Conservation (phyloP, 306 rosid genomes). For the Gastrolobium bilobum region DNA sequence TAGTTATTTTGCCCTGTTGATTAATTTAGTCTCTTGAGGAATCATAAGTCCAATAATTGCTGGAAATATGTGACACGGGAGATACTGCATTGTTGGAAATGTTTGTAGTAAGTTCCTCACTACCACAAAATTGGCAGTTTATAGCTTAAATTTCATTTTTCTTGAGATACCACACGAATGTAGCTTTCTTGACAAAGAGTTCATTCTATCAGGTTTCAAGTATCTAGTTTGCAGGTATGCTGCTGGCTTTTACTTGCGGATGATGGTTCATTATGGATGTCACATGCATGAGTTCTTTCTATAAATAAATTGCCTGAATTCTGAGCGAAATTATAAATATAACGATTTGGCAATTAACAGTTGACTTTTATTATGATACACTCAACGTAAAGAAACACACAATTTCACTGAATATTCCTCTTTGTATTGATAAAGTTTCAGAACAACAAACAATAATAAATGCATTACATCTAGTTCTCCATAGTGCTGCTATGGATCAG, state of each 20-base stretch:
- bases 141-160: conserved; percentile 26
- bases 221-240: conserved; percentile 5
- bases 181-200: conserved; percentile 24
- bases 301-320: conserved; percentile 21
- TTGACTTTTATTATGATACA: neutral
- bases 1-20: conserved; percentile 29
- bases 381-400: too few species aligned
- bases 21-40: conserved; percentile 29
- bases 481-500: too few species aligned
- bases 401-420: too few species aligned
- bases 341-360: neutral
- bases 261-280: conserved; percentile 16
- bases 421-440: too few species aligned
- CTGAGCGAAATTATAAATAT: neutral
- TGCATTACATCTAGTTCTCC: too few species aligned
- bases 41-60: conserved; percentile 36
- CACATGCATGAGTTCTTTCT: conserved; percentile 18
- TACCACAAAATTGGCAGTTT: neutral
- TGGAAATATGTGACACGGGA: conserved; percentile 16
- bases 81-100: conserved; percentile 44
- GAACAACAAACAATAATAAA: too few species aligned
- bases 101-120: conserved; percentile 24
- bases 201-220: conserved; percentile 14
- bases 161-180: conserved; percentile 19
- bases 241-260: neutral